phyloP scores from a whole-genome alignment of 2,329 filamentous ascomycete species.

The Aspergillus thermomutatus region DNA sequence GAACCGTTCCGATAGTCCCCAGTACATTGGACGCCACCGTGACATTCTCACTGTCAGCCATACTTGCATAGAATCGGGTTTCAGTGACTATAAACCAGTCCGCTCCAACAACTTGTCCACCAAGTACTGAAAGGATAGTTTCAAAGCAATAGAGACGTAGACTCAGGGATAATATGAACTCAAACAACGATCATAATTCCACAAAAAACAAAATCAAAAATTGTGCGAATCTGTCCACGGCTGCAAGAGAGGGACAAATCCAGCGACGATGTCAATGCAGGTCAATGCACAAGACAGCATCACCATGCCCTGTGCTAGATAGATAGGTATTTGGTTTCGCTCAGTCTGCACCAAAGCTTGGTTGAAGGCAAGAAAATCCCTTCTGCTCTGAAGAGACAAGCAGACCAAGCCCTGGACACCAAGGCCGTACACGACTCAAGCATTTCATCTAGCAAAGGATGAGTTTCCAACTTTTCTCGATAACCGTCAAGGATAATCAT shows the following conservation, averaged over 20 bases:
- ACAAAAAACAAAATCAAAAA: neutral
- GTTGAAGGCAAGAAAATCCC: neutral
- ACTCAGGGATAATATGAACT: neutral
- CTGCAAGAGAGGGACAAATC: neutral
- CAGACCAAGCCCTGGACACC: neutral
- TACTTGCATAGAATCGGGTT: neutral
- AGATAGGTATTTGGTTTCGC: neutral
- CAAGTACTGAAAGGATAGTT: neutral
- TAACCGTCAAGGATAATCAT: neutral
- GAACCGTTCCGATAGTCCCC: conserved; percentile 40
- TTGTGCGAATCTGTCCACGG: neutral
- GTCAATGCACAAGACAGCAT: neutral
- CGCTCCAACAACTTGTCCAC: neutral
- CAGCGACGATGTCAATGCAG: neutral
- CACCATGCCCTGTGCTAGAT: neutral
- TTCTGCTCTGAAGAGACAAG: too few relatives aligned
- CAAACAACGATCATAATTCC: neutral
- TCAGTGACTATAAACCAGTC: neutral
- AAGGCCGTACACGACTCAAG: neutral
- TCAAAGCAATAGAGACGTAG: neutral
- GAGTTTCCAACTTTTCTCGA: neutral
- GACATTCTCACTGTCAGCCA: conserved; percentile 19
- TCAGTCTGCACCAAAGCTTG: neutral
- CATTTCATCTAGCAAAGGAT: neutral
- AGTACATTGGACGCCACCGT: conserved; percentile 37